A percentile compares a stretch with the other conserved stretches of the same genome.
These are phyloP conservation scores for Boechera divaricarpa DNA, from an alignment of 345 rosid species.

Conservation along the genomic window DNA sequence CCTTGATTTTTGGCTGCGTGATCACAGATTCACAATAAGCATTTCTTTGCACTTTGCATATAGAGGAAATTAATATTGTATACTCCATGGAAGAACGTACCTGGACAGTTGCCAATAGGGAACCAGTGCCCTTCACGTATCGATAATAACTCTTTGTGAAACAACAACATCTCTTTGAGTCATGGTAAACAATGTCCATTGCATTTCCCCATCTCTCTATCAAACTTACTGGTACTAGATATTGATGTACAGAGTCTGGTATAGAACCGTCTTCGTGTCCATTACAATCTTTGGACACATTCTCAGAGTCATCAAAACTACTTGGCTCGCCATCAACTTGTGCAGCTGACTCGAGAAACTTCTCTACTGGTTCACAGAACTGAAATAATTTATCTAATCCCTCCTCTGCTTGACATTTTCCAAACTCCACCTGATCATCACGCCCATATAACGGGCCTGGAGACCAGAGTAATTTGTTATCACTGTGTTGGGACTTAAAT, in stretches of 20 bases:
- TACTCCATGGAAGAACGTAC: constrained; percentile 46
- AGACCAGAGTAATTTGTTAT: constrained; percentile 61
- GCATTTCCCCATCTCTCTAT: constrained; percentile 97
- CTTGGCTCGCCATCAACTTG: constrained; percentile 42
- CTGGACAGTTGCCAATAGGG: constrained; percentile 83
- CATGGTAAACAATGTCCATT: constrained; percentile 90
- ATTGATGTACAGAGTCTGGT: constrained; percentile 49
- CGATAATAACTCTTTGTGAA: constrained; percentile 95
- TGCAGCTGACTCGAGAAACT: constrained; percentile 64
- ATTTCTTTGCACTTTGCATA: background rate
- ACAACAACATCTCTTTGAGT: constrained; percentile 92
- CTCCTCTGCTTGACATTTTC: constrained; percentile 51
- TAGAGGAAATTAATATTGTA: background rate
- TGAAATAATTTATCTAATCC: constrained; percentile 55
- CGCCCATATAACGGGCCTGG: constrained; percentile 54
- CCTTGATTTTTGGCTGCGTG: constrained; percentile 66
- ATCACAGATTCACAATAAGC: constrained; percentile 25
- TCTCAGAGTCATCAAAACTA: constrained; percentile 37
- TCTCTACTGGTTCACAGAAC: constrained; percentile 73
- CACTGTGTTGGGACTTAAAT: constrained; percentile 52
- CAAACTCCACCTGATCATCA: constrained; percentile 42
- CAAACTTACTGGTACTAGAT: constrained; percentile 70
- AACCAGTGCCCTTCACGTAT: constrained; percentile 94
- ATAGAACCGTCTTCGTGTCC: constrained; percentile 44
- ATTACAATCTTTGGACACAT: constrained; percentile 41